These are phyloP conservation scores for Zostera marina DNA, from an alignment of 116 monocot species.

Conservation along the genomic window DNA sequence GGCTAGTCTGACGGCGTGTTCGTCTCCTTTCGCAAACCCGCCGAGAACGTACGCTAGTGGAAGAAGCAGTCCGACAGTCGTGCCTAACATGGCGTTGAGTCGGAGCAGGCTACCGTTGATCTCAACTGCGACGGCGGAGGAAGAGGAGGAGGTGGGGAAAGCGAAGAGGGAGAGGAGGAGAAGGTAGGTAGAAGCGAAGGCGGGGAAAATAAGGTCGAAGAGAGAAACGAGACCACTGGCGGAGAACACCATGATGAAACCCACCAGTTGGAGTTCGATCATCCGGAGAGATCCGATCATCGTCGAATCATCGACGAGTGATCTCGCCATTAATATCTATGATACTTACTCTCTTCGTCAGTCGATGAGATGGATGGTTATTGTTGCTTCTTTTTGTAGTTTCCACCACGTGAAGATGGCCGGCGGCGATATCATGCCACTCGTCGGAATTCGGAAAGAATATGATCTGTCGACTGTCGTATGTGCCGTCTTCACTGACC, in stretches of 20 bases:
- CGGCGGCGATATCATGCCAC: too few species aligned
- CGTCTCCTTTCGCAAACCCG: conserved; percentile 82
- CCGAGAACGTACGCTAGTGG: conserved; percentile 90
- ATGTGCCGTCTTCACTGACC: too few species aligned
- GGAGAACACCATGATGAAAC: conserved; percentile 98
- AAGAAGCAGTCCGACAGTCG: conserved; percentile 70
- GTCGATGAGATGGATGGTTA: too few species aligned
- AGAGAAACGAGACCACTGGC: conserved; percentile 81
- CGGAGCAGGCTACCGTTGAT: conserved; percentile 26
- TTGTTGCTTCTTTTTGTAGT: too few species aligned
- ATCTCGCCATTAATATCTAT: too few species aligned
- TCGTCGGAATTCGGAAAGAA: too few species aligned
- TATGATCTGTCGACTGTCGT: too few species aligned
- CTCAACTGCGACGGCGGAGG: conserved; percentile 7
- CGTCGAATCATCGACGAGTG: not conserved
- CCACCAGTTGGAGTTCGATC: conserved; percentile 93
- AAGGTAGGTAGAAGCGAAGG: conserved; percentile 48
- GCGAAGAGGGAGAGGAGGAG: conserved; percentile 45
- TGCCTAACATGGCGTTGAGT: conserved; percentile 65
- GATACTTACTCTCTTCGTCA: too few species aligned
- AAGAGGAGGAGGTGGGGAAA: conserved; percentile 34
- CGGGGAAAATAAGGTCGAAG: conserved; percentile 70
- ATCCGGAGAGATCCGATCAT: conserved; percentile 39
- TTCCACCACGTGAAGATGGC: too few species aligned
- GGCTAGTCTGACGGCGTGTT: conserved; percentile 56